A percentile compares a stretch with the other conserved stretches of the same genome.
These are phyloP conservation scores for Phytophthora sansomeana DNA, from an alignment of 352 stramenopile species.

Conservation along the genomic window DNA sequence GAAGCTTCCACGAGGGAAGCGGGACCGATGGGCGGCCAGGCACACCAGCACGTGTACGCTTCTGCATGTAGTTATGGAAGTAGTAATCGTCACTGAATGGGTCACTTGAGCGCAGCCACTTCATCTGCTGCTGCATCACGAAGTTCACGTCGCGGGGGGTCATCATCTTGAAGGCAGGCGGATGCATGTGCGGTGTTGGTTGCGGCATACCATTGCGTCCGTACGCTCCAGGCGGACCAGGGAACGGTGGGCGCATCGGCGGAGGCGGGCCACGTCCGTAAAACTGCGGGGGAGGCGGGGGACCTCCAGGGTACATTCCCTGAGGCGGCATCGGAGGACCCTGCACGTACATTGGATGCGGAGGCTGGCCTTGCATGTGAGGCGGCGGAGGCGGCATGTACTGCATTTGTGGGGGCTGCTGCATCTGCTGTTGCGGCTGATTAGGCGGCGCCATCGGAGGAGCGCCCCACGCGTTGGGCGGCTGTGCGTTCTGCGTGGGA, in stretches of 20 bases:
- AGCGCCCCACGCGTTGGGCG: constrained; percentile 44
- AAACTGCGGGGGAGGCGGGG: too few species aligned
- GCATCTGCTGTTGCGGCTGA: too few species aligned
- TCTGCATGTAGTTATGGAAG: constrained; percentile 88
- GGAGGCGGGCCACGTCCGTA: constrained; percentile 33
- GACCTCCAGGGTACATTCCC: too few species aligned
- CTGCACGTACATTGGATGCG: constrained; percentile 48
- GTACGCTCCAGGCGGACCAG: constrained; percentile 28
- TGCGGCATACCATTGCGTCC: constrained; percentile 27
- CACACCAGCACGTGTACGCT: constrained; percentile 54
- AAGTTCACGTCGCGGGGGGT: constrained; percentile 86
- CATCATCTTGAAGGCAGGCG: constrained; percentile 85
- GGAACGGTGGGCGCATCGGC: constrained; percentile 38
- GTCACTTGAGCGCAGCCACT: constrained; percentile 86
- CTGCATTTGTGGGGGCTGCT: too few species aligned
- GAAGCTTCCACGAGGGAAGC: constrained; percentile 83
- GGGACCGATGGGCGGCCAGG: constrained; percentile 51
- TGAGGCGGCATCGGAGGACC: constrained; percentile 40
- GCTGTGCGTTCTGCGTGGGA: constrained; percentile 22
- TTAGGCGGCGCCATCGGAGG: constrained; percentile 28
- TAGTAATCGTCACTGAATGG: constrained; percentile 92
- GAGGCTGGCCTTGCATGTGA: constrained; percentile 46
- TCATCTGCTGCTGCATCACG: constrained; percentile 87
- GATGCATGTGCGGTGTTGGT: constrained; percentile 49
- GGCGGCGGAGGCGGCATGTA: constrained; percentile 30